Evolutionary conservation across 352 stramenopile species (phyloP).

Genomic region (Pythium rhizo-oryzae): DNA sequence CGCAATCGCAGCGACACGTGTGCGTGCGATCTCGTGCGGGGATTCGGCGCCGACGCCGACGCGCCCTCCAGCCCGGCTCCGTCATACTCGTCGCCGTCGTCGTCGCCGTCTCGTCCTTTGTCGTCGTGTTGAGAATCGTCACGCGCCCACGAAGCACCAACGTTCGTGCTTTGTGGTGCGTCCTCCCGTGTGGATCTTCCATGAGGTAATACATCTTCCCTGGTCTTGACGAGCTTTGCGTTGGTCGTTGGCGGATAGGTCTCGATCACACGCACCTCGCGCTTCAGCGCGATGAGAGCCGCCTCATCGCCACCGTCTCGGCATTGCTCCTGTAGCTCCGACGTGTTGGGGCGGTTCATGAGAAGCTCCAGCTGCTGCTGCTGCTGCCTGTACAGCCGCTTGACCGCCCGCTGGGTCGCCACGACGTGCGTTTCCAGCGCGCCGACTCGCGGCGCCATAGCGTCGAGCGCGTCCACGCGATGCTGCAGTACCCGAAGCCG

Average conservation of each 20-base stretch:
- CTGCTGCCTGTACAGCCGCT: neutral
- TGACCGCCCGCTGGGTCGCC: slow-evolving; percentile 15
- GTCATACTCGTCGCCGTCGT: too few relatives aligned
- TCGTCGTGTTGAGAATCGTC: neutral
- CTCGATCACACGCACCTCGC: too few relatives aligned
- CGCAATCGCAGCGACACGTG: slow-evolving; percentile 18
- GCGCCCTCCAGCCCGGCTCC: too few relatives aligned
- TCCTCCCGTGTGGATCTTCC: too few relatives aligned
- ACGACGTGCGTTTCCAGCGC: slow-evolving; percentile 16
- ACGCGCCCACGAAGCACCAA: too few relatives aligned
- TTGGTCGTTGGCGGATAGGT: too few relatives aligned
- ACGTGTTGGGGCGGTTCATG: neutral
- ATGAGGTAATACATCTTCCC: too few relatives aligned
- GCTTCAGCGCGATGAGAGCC: too few relatives aligned
- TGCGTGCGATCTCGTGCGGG: neutral
- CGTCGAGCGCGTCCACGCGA: neutral
- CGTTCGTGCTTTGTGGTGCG: too few relatives aligned
- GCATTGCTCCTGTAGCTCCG: neutral
- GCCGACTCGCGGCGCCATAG: neutral
- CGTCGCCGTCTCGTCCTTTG: neutral
- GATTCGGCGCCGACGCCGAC: neutral
- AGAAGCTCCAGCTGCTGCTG: neutral
- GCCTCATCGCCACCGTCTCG: neutral
- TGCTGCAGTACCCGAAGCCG: neutral
- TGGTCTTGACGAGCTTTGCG: too few relatives aligned